Evolutionary conservation across 2,329 filamentous ascomycete species (phyloP).

Genomic region (Lasiodiplodia hormozganensis): DNA sequence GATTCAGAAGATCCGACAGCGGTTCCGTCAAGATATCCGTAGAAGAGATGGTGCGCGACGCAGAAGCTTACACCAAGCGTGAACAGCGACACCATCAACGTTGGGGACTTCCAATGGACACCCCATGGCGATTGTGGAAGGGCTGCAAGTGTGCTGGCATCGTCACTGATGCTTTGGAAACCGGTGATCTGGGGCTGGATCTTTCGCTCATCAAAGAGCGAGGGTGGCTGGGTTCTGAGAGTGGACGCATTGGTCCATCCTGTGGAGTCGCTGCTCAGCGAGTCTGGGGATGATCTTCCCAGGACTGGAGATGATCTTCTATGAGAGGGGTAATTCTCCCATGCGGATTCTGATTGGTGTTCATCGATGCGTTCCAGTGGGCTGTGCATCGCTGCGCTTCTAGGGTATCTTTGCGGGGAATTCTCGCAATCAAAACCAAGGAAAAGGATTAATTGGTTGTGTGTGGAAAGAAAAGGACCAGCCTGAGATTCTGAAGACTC

Average conservation of each 20-base stretch:
- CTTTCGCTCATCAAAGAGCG: not conserved
- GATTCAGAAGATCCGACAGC: not conserved
- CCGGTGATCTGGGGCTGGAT: not conserved
- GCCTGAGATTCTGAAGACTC: not conserved
- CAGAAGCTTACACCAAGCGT: not conserved
- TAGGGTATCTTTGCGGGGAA: not conserved
- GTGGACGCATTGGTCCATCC: not conserved
- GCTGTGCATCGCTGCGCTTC: not conserved
- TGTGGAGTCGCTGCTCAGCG: no score
- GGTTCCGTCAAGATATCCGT: not conserved
- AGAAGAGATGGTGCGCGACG: conserved; percentile 3
- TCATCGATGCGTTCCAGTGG: not conserved
- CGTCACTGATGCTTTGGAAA: not conserved
- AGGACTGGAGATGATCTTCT: not conserved
- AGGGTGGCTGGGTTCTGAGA: not conserved
- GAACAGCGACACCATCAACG: conserved; percentile 1
- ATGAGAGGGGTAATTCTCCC: not conserved
- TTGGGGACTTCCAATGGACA: conserved; percentile 2
- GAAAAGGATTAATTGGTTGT: not conserved
- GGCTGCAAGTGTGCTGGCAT: not conserved
- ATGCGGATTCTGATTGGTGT: not conserved
- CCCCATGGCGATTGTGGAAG: not conserved
- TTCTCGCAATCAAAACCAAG: not conserved
- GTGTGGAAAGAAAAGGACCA: not conserved
- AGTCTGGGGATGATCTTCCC: no score